A percentile compares a stretch with the other conserved stretches of the same genome.
These are phyloP conservation scores for Prunus mongolica DNA, from an alignment of 306 rosid species.

Conservation along the genomic window DNA sequence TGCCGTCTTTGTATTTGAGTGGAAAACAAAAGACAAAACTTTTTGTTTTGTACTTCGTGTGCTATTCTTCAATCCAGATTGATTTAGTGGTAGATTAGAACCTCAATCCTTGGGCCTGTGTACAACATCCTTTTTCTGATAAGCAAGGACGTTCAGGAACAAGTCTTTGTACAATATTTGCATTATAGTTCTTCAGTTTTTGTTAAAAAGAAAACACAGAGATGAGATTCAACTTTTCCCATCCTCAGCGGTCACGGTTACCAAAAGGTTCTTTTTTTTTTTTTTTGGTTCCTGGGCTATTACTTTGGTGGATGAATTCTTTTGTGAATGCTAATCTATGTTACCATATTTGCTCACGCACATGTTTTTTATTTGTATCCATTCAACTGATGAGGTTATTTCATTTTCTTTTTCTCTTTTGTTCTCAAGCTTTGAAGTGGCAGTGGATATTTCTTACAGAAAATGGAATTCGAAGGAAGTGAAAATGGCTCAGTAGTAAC, in stretches of 20 bases:
- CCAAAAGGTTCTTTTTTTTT: neutral
- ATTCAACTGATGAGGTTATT: neutral
- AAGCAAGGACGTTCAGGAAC: neutral
- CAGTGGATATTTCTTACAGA: conserved; percentile 1
- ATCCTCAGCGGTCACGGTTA: neutral
- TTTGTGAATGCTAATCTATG: neutral
- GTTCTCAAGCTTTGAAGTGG: neutral
- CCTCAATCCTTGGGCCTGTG: neutral
- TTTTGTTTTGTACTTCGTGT: neutral
- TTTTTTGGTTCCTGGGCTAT: neutral
- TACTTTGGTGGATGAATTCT: neutral
- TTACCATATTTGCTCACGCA: neutral
- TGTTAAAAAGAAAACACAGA: neutral
- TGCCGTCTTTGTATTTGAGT: neutral
- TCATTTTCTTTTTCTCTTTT: neutral
- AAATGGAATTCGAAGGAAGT: conserved; percentile 44
- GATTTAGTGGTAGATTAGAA: neutral
- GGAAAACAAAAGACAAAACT: neutral
- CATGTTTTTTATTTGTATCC: too few relatives aligned
- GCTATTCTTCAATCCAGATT: neutral
- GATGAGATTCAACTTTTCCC: neutral
- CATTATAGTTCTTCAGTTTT: neutral
- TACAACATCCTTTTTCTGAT: neutral
- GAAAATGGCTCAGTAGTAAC: conserved; percentile 43
- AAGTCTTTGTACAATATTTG: neutral